Conservation (phyloP, 768 basidiomycete genomes). For the Paxillus ammoniavirescens region DNA sequence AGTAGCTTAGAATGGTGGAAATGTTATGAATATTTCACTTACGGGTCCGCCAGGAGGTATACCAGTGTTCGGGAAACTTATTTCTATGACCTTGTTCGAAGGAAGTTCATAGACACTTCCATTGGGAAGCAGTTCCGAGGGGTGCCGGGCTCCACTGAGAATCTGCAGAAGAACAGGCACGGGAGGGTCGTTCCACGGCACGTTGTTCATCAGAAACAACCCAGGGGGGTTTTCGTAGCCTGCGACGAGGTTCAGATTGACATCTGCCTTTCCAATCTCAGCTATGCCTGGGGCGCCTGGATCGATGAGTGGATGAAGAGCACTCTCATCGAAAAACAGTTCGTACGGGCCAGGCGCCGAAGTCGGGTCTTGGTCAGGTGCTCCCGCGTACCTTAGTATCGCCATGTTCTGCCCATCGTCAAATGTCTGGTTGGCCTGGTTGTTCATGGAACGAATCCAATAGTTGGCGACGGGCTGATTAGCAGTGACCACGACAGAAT, state of each 20-base stretch:
- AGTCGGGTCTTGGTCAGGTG: slow-evolving; percentile 41
- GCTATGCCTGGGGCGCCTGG: slow-evolving; percentile 40
- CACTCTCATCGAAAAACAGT: slow-evolving; percentile 36
- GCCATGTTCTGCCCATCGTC: slow-evolving; percentile 44
- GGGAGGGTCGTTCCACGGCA: slow-evolving; percentile 37
- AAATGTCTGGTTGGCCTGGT: slow-evolving; percentile 27
- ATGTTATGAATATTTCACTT: slow-evolving; percentile 11
- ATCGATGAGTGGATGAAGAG: slow-evolving; percentile 36
- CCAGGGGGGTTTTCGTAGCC: neutral
- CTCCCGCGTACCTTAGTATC: slow-evolving; percentile 52
- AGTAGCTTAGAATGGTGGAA: neutral
- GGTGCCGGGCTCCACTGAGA: slow-evolving; percentile 47
- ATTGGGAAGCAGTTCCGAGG: slow-evolving; percentile 48
- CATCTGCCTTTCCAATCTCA: slow-evolving; percentile 39
- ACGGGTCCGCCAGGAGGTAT: slow-evolving; percentile 30
- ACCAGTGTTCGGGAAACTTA: slow-evolving; percentile 39
- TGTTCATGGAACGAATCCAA: slow-evolving; percentile 47
- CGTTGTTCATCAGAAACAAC: slow-evolving; percentile 24
- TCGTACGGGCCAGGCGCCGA: slow-evolving; percentile 25
- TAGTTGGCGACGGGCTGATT: slow-evolving; percentile 50
- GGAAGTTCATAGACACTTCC: slow-evolving; percentile 50
- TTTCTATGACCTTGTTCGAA: slow-evolving; percentile 42
- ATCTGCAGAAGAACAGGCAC: slow-evolving; percentile 60
- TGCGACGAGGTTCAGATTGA: slow-evolving; percentile 28
- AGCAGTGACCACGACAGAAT: slow-evolving; percentile 46